phyloP scores from a whole-genome alignment of 2,329 filamentous ascomycete genomes.

The Tolypocladium inflatum region DNA sequence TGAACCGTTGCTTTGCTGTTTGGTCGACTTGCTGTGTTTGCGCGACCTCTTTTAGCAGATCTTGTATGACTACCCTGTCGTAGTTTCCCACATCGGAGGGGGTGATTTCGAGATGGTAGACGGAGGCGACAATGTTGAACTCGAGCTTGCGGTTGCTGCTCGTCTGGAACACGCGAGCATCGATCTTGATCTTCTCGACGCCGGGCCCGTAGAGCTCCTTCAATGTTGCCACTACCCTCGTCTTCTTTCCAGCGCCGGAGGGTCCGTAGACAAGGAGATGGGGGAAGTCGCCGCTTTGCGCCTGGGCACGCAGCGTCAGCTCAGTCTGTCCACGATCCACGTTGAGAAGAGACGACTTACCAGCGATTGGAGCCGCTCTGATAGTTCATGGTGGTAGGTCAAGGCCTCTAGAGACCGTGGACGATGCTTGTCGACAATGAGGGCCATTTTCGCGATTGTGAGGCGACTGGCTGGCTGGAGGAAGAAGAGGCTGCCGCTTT shows the following conservation, averaged over 20 bases:
- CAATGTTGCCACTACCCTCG: constrained; percentile 85
- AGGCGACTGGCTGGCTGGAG: constrained; percentile 3
- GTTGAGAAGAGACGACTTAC: constrained; percentile 38
- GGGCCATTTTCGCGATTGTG: constrained; percentile 40
- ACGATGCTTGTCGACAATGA: constrained; percentile 63
- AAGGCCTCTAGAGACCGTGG: constrained; percentile 68
- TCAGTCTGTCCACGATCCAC: background rate
- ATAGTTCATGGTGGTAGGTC: constrained; percentile 83
- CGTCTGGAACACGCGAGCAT: constrained; percentile 92
- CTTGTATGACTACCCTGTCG: constrained; percentile 91
- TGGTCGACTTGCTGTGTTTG: constrained; percentile 99
- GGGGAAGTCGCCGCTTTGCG: constrained; percentile 93
- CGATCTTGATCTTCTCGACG: constrained; percentile 99
- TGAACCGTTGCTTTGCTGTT: constrained; percentile 83
- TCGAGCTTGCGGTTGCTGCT: constrained; percentile 94
- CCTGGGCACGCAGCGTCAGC: constrained; percentile 40
- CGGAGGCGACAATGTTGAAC: constrained; percentile 95
- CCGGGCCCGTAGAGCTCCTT: constrained; percentile 93
- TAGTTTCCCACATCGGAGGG: constrained; percentile 95
- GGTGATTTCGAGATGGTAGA: constrained; percentile 98
- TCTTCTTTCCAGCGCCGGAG: constrained; percentile 96
- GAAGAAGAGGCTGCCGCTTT: constrained; percentile 11
- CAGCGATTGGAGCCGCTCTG: constrained; percentile 74
- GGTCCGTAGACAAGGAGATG: constrained; percentile 96
- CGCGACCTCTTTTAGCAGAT: constrained; percentile 92